These are phyloP conservation scores for Fusarium anguioides DNA, from an alignment of 2,329 filamentous ascomycete species.

Conservation along the genomic window DNA sequence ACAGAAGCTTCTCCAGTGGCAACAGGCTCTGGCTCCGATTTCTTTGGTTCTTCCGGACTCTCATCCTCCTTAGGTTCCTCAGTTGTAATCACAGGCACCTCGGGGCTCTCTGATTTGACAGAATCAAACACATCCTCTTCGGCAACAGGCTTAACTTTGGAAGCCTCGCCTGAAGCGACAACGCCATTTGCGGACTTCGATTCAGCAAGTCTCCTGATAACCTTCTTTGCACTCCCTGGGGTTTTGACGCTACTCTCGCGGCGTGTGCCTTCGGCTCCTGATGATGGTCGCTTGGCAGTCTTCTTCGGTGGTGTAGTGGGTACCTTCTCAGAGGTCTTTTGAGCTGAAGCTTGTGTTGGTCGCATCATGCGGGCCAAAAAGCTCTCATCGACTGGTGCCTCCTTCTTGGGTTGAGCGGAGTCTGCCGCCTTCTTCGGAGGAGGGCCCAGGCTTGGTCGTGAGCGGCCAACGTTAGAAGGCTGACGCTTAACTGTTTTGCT, in stretches of 20 bases:
- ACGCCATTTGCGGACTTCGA: slow-evolving; percentile 3
- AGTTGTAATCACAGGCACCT: slow-evolving; percentile 1
- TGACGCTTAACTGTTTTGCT: slow-evolving; percentile 56
- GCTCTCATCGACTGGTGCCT: slow-evolving; percentile 71
- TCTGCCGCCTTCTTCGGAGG: slow-evolving; percentile 64
- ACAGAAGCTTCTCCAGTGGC: slow-evolving; percentile 19
- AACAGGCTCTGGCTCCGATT: slow-evolving; percentile 11
- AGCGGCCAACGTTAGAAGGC: slow-evolving; percentile 57
- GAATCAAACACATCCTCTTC: slow-evolving; percentile 19
- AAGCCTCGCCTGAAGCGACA: slow-evolving; percentile 14
- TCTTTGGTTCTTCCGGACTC: neutral
- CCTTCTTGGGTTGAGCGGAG: slow-evolving; percentile 56
- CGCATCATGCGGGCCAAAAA: slow-evolving; percentile 87
- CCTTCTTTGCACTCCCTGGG: slow-evolving; percentile 41
- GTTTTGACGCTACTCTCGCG: slow-evolving; percentile 42
- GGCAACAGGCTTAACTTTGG: neutral
- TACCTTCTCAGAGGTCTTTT: slow-evolving; percentile 73
- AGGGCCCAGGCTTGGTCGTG: slow-evolving; percentile 66
- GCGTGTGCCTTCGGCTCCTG: slow-evolving; percentile 34
- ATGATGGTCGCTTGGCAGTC: slow-evolving; percentile 40
- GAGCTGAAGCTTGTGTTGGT: slow-evolving; percentile 76
- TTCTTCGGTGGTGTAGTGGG: slow-evolving; percentile 62
- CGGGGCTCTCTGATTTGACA: slow-evolving; percentile 1
- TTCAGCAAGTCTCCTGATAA: slow-evolving; percentile 13
- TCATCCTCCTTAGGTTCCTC: neutral